phyloP scores from a whole-genome alignment of 176 grass and related monocot genomes.

The Zea luxurians region DNA sequence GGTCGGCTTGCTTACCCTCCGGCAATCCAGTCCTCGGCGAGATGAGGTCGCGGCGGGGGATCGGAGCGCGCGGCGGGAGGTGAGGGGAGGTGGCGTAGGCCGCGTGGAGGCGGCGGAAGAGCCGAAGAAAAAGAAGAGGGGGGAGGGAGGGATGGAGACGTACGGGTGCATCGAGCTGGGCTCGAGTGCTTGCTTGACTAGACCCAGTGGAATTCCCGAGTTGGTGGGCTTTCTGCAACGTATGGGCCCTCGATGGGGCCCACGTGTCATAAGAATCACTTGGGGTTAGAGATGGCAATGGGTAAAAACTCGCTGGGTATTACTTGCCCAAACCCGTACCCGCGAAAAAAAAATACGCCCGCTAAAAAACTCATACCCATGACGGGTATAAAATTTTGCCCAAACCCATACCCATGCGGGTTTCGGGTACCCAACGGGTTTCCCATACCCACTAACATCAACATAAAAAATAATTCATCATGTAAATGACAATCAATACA shows the following conservation, averaged over 20 bases:
- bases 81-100: conserved; percentile 26
- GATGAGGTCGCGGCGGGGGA: neutral
- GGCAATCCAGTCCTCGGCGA: conserved; percentile 10
- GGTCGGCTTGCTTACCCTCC: conserved; percentile 6
- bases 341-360: no score
- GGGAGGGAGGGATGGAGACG: conserved; percentile 27
- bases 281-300: no score
- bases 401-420: no score
- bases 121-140: neutral
- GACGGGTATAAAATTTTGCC: no score
- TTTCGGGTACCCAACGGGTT: no score
- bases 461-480: no score
- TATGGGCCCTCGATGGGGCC: neutral
- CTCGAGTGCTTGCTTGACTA: neutral
- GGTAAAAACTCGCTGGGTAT: no score
- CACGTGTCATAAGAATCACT: neutral
- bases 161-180: conserved; percentile 1
- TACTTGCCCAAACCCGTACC: no score
- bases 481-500: no score
- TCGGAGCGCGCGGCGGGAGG: neutral
- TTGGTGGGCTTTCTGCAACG: neutral
- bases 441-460: no score
- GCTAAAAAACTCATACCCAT: no score
- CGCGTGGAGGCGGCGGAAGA: conserved; percentile 1
- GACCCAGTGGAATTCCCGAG: neutral